phyloP scores from a whole-genome alignment of 208 protist genomes.

The Leishmania tarentolae region DNA sequence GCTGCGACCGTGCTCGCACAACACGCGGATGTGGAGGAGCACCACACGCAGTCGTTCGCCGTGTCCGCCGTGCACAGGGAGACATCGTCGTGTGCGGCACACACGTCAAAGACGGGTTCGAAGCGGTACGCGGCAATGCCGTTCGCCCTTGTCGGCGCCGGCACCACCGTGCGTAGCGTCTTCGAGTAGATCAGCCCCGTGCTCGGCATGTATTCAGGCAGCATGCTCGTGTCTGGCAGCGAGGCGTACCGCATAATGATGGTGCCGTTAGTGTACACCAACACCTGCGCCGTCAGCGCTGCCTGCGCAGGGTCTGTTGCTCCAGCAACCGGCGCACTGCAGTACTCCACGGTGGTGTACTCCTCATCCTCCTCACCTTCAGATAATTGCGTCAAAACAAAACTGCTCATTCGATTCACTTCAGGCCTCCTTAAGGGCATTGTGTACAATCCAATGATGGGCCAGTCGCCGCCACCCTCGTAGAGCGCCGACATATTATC shows the following conservation, averaged over 20 bases:
- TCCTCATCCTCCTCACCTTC: not conserved
- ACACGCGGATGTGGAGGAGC: conserved; percentile 20
- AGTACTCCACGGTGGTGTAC: conserved; percentile 25
- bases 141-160: conserved; percentile 21
- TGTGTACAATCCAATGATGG: conserved; percentile 42
- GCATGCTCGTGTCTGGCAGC: conserved; percentile 11
- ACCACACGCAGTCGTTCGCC: conserved; percentile 23
- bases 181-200: conserved; percentile 23
- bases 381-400: conserved; percentile 9
- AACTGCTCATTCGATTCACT: conserved; percentile 6
- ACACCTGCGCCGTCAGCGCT: conserved; percentile 50
- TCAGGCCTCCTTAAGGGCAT: not conserved
- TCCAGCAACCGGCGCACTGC: conserved; percentile 1
- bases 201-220: conserved; percentile 1
- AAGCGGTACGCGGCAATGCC: conserved; percentile 29
- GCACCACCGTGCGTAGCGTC: conserved; percentile 24
- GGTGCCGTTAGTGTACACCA: conserved; percentile 40
- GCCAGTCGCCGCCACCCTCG: conserved; percentile 33
- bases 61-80: conserved; percentile 7
- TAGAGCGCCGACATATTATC: not conserved
- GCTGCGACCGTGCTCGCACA: conserved; percentile 3
- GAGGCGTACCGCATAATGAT: conserved; percentile 56
- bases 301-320: not conserved
- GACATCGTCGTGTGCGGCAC: conserved; percentile 1
- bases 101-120: conserved; percentile 20